Evolutionary conservation across 2,329 filamentous ascomycete genomes (phyloP), one percentile per base, ranked within the genome.

Genomic region (Trichoderma atrobrunneum): DNA sequence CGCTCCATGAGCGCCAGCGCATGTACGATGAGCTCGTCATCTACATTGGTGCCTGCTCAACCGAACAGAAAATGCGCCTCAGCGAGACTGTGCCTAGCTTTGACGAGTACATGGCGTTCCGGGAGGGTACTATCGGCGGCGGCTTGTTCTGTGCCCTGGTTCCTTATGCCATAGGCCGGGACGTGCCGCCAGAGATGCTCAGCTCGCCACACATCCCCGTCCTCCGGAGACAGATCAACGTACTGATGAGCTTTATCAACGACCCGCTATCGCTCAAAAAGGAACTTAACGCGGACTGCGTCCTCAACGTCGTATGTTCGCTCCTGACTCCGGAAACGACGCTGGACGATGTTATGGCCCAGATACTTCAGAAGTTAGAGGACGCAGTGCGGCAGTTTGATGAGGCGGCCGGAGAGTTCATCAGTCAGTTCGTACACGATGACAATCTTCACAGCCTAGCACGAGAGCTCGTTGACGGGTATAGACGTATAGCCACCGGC

Each of bases 241-340:
- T 78, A 5, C 43, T 78, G 5, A 70, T 78, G 7, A 73, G 75
- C 63, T 59, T 80, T n/a, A 21, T 78, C n/a, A 81, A 81, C 39
- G 80, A 81, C 26, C 39, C 78, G 4, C 63, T 81, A 8, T 81
- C 80, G 1, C 61, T 81, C 32, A 80, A 78, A 65, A 81, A 81
- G 73, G 79, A 81, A 65, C 69, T 81, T 48, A 26, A 63, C 18
- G 74, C 75, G 3, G 64, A 64, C 18, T 78, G 79, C 65, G 74
- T 77, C 28, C 76, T 81, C 68, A 81, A 80, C 43, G 78, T 76
- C 28, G 74, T 81, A 16, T 71, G 78, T 2, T 64, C 77, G 34
- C 73, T 79, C 7, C 71, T 81, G 67, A 51, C 72, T 14, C 72
- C 75, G 34, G 76, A 72, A 7, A 76, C 68, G 59, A 66, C 71